Evolutionary conservation across 1,284 basidiomycete species (phyloP), one percentile per base, ranked within the genome.

Genomic region (Chalciporus sp.): DNA sequence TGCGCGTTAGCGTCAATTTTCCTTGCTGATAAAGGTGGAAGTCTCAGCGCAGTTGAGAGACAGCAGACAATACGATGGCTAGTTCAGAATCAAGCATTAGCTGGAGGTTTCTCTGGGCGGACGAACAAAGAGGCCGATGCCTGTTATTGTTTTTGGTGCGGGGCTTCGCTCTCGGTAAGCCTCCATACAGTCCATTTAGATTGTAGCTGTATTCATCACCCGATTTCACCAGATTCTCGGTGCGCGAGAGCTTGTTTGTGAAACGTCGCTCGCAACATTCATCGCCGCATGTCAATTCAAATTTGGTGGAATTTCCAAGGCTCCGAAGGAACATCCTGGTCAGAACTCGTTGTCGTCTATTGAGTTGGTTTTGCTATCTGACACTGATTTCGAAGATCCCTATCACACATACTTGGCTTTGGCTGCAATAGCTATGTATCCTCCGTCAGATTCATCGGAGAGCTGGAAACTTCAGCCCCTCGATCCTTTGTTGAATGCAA

Each of bases 131-230:
- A 81, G 5, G 83, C 88, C 11, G 94, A 98, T 64, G 91, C 94
- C 1, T 98, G 94, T 70, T 98, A 98, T 71, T 92, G 90, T 60
- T 97, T 96, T 70, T 98, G 94, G 95, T 92, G 90, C 61, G 88
- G 90, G 2, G 94, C 86, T 5, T 80, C 90, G 1, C 70, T 96
- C 7, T 74, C 82, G 61, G 92, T 94, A 59, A 58, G 80, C 70
- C 44, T 2, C 23, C 33, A 20, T 7, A 14, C 23, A 23, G 23
- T n/a, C 14, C 27, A 35, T 33, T 12, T 14, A 35, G 33, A 2
- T 41, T 8, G 19, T 26, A 44, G 7, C 41, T 27, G 11, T 53
- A 41, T 47, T 35, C 29, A 37, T 27, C 42, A 7, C 16, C 37
- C 19, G 40, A 42, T 26, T 23, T 28, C 17, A 37, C 11, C 61